Evolutionary conservation across 1,284 basidiomycete species (phyloP).

Genomic region (Stereum hirsutum): DNA sequence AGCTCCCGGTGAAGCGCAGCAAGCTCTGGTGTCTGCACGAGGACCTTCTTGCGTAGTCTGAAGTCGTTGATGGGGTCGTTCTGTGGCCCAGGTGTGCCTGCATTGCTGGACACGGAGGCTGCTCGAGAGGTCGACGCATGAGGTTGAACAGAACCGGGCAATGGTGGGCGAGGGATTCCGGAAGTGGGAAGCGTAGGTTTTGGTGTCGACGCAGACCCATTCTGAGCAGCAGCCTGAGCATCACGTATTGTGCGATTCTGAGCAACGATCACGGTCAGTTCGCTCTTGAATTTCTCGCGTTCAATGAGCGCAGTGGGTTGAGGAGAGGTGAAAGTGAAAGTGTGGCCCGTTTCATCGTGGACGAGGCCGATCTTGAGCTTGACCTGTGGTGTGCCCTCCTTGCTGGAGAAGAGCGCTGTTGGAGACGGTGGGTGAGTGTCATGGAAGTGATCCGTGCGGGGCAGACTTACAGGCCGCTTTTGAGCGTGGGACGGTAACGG

Average conservation of each 20-base stretch:
- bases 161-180: conserved; percentile 17
- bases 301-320: conserved; percentile 51
- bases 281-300: conserved; percentile 72
- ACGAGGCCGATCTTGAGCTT: conserved; percentile 62
- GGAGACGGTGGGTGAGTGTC: neutral
- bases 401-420: conserved; percentile 69
- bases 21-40: conserved; percentile 69
- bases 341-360: conserved; percentile 61
- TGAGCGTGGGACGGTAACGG: conserved; percentile 48
- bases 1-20: conserved; percentile 77
- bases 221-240: too few relatives aligned
- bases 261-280: conserved; percentile 65
- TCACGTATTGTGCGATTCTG: conserved; percentile 41
- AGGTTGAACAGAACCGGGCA: conserved; percentile 12
- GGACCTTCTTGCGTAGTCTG: conserved; percentile 69
- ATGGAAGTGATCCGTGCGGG: conserved; percentile 1
- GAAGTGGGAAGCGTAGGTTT: conserved; percentile 18
- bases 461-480: conserved; percentile 54
- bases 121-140: conserved; percentile 43
- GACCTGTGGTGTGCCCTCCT: conserved; percentile 68
- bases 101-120: conserved; percentile 50
- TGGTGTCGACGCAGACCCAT: conserved; percentile 14
- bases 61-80: conserved; percentile 57
- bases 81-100: conserved; percentile 42
- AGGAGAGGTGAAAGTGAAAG: conserved; percentile 70